Evolutionary conservation across 1,139 yeast genomes (phyloP).

Genomic region (Nakaseomyces glabratus): DNA sequence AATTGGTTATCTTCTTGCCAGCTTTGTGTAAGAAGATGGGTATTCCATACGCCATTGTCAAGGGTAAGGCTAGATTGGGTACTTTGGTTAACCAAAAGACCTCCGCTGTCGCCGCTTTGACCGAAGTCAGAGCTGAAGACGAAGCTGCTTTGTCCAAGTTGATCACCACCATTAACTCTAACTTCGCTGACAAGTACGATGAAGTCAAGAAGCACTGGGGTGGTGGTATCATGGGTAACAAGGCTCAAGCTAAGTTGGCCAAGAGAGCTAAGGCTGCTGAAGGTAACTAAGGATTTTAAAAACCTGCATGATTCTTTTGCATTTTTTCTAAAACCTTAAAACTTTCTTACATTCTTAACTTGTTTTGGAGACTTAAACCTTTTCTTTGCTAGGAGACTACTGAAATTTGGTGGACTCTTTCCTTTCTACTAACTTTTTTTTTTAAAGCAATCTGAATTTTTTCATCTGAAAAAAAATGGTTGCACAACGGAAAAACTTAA

Average conservation of each 20-base stretch:
- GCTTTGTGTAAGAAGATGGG: conserved; percentile 99
- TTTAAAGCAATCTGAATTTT: no score
- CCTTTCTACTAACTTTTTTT: no score
- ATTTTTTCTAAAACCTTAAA: conserved; percentile 7
- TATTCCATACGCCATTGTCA: conserved; percentile 95
- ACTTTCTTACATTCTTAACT: no score
- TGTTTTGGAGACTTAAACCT: no score
- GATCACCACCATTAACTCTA: conserved; percentile 83
- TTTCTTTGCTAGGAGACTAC: no score
- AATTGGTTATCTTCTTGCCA: conserved; percentile 91
- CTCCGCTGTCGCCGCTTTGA: conserved; percentile 92
- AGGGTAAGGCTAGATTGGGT: conserved; percentile 98
- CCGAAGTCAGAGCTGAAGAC: conserved; percentile 89
- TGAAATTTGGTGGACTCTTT: no score
- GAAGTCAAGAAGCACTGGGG: conserved; percentile 98
- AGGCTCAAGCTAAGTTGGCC: conserved; percentile 69
- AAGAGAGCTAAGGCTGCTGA: conserved; percentile 46
- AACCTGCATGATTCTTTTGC: conserved; percentile 7
- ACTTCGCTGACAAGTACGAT: conserved; percentile 88
- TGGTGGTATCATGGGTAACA: conserved; percentile 96
- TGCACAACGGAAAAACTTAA: no score
- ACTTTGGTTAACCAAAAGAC: conserved; percentile 96
- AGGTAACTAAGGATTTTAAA: conserved; percentile 18
- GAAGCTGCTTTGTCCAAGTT: conserved; percentile 90
- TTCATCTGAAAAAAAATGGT: no score